Percentiles rank a stretch among this genome's conserved stretches.
Evolutionary conservation across 2,329 filamentous ascomycete species (phyloP).

Genomic region (Aspergillus sp.): DNA sequence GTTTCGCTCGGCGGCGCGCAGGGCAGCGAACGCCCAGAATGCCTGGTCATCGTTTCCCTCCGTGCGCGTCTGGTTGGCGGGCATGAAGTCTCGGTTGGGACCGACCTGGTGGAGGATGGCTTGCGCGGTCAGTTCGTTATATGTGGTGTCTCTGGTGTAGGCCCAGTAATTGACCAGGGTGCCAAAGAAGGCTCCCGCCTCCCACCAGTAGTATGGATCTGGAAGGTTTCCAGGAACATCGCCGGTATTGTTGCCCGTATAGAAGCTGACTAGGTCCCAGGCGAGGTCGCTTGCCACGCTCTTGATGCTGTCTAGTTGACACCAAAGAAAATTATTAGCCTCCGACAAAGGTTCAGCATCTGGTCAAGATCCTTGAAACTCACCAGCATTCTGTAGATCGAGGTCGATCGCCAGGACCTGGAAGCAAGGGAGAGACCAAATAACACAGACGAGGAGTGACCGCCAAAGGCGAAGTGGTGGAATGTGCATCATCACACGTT

Average conservation of each 20-base stretch:
- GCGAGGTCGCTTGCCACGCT: constrained; percentile 46
- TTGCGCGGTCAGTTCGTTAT: constrained; percentile 66
- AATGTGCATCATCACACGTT: too few relatives aligned
- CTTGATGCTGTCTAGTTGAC: constrained; percentile 37
- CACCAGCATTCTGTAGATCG: constrained; percentile 12
- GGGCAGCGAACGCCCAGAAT: constrained; percentile 77
- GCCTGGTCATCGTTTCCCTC: constrained; percentile 58
- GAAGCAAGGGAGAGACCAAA: background rate
- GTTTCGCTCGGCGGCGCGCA: constrained; percentile 72
- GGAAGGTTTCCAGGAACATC: constrained; percentile 50
- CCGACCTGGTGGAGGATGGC: constrained; percentile 73
- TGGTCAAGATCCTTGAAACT: background rate
- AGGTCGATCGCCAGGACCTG: constrained; percentile 10
- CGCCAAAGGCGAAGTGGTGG: background rate
- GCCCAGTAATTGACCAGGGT: constrained; percentile 79
- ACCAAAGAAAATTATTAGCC: background rate
- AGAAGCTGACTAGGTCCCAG: constrained; percentile 53
- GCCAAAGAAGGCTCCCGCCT: constrained; percentile 66
- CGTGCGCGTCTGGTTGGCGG: constrained; percentile 50
- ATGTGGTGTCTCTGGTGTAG: constrained; percentile 70
- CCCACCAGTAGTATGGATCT: constrained; percentile 62
- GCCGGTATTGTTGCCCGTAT: constrained; percentile 49
- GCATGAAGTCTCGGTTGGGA: constrained; percentile 72
- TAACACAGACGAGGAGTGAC: background rate
- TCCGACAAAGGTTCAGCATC: background rate